phyloP scores from a whole-genome alignment of 441 rosid genomes.

The Gossypium laxum region DNA sequence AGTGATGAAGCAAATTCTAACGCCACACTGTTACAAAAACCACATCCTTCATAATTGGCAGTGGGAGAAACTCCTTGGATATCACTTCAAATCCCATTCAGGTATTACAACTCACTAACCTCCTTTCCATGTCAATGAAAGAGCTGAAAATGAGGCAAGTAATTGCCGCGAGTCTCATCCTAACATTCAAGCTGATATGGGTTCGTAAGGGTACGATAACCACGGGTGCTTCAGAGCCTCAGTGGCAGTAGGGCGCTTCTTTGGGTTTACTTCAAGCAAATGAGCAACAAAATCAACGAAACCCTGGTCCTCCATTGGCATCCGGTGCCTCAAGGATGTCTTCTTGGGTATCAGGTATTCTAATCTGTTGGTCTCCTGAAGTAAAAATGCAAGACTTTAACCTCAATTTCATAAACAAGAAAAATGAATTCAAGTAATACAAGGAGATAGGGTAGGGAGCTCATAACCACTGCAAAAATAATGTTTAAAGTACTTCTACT shows the following conservation, averaged over 20 bases:
- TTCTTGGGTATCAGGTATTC: slow-evolving; percentile 82
- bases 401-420: background rate
- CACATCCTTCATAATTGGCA: slow-evolving; percentile 23
- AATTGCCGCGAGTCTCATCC: slow-evolving; percentile 7
- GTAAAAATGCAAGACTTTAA: background rate
- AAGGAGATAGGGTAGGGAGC: background rate
- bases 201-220: slow-evolving; percentile 79
- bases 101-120: slow-evolving; percentile 11
- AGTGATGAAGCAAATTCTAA: slow-evolving; percentile 21
- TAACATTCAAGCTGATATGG: slow-evolving; percentile 57
- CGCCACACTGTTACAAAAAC: slow-evolving; percentile 24
- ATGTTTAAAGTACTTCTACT: background rate
- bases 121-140: slow-evolving; percentile 17
- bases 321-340: slow-evolving; percentile 74
- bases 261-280: slow-evolving; percentile 82
- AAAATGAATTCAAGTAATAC: background rate
- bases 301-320: slow-evolving; percentile 95
- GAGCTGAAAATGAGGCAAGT: slow-evolving; percentile 1
- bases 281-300: slow-evolving; percentile 73
- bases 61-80: slow-evolving; percentile 6
- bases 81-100: slow-evolving; percentile 12
- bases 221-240: slow-evolving; percentile 91
- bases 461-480: background rate
- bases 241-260: slow-evolving; percentile 82
- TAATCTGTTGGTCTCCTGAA: slow-evolving; percentile 71